Evolutionary conservation across 2,329 filamentous ascomycete genomes (phyloP), one percentile per base, ranked within the genome.

Genomic region (Alternaria burnsii): DNA sequence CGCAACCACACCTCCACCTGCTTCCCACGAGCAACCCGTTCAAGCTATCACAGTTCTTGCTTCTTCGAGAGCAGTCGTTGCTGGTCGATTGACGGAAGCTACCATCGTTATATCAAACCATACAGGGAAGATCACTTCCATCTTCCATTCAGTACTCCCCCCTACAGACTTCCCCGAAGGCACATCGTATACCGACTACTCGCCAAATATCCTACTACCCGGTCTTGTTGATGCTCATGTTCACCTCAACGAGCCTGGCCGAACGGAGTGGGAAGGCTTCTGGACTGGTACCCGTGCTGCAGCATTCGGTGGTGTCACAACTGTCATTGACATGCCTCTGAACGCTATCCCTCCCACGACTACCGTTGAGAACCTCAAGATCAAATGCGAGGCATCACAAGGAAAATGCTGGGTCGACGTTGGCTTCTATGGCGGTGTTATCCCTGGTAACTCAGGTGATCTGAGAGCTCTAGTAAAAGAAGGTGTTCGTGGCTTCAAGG

Each of bases 191-290:
- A 85, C 87, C 68, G 90, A 99, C 82, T 89, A 97, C 81, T 92
- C 91, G 22, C 93, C 94, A 11, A 87, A 90, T 78, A 85, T 98
- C 47, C 83, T 99, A 40, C 85, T 98, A 34, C 95, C 95, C 0
- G 95, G 95, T 20, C 84, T 99, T 30, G 94, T 99, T 18, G 95
- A 99, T 78, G 94, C 95, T 36, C 95, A 99, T 78, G 95, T 99
- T 38, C 95, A 99, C 81, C 87, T 98, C 70, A 98, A 98, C 75
- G 95, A 99, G 81, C 95, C 95, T 0, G 95, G 95, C 42, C 88
- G 95, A 58, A 97, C 94, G 53, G 94, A 97, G 86, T 98, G 95
- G 95, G 95, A 99, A 77, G 95, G 95, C 11, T 99, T 99, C 83
- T 91, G 90, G 83, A 97, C 94, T 0, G 95, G 95, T 50, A 98